A percentile compares a stretch with the other conserved stretches of the same genome.
Evolutionary conservation across 2,329 filamentous ascomycete species (phyloP).

Genomic region (Penicillium sclerotiorum): DNA sequence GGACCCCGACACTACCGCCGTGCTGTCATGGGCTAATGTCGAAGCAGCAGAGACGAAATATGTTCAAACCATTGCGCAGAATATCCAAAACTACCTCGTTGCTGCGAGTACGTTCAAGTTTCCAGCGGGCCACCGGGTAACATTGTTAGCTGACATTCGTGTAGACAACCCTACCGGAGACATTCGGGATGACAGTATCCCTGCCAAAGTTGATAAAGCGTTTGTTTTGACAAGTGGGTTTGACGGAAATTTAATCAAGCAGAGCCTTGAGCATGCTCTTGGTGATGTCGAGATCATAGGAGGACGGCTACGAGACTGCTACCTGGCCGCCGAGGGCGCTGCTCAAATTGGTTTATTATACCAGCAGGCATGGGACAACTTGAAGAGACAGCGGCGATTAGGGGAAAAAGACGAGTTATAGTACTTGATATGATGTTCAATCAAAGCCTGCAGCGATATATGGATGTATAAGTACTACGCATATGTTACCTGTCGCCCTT

Average conservation of each 20-base stretch:
- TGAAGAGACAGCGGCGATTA: slow-evolving; percentile 3
- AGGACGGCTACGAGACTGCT: slow-evolving; percentile 5
- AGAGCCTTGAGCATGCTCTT: slow-evolving; percentile 7
- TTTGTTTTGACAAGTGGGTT: slow-evolving; percentile 7
- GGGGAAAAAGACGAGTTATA: neutral
- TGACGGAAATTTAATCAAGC: slow-evolving; percentile 5
- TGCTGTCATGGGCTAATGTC: slow-evolving; percentile 6
- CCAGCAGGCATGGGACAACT: slow-evolving; percentile 7
- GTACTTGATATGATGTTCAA: too few species aligned
- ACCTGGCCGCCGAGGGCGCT: slow-evolving; percentile 3
- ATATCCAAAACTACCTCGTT: neutral
- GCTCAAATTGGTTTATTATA: slow-evolving; percentile 6
- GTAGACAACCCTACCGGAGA: slow-evolving; percentile 6
- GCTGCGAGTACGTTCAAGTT: neutral
- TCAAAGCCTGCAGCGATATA: too few species aligned
- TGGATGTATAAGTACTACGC: too few species aligned
- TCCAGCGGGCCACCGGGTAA: neutral
- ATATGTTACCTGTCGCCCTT: too few species aligned
- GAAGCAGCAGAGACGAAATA: slow-evolving; percentile 5
- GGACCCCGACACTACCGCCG: slow-evolving; percentile 3
- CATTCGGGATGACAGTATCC: slow-evolving; percentile 2
- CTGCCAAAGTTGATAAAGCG: slow-evolving; percentile 7
- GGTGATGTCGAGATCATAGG: slow-evolving; percentile 8
- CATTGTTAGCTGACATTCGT: slow-evolving; percentile 3
- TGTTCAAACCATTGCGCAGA: slow-evolving; percentile 3